Evolutionary conservation across 208 protist genomes (phyloP).

Genomic region (Herpetomonas samuelpessoai): DNA sequence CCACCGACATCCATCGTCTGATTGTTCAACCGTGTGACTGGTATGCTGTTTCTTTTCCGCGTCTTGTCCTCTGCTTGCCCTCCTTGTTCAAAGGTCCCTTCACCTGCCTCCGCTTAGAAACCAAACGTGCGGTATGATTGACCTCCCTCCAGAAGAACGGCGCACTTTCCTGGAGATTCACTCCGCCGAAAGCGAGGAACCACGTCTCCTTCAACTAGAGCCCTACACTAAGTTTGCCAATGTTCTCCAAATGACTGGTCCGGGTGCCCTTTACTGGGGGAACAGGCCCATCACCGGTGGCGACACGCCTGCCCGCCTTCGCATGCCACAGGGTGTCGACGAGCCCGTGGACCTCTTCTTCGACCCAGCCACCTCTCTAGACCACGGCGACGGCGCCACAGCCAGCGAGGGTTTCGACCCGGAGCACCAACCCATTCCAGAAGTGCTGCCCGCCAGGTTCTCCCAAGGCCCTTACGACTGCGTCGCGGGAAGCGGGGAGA

Average conservation of each 20-base stretch:
- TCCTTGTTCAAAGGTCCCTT: not conserved
- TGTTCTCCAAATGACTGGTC: conserved; percentile 27
- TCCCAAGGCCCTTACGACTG: not conserved
- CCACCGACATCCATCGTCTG: too few relatives aligned
- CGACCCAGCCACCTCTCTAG: conserved; percentile 8
- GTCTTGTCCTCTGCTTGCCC: not conserved
- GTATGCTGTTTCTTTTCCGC: conserved; percentile 1
- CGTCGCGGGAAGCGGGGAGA: not conserved
- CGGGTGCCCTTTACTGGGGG: conserved; percentile 38
- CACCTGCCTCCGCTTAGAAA: not conserved
- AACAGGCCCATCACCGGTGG: conserved; percentile 14
- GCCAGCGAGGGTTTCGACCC: not conserved
- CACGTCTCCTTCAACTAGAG: conserved; percentile 50
- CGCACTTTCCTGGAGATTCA: conserved; percentile 39
- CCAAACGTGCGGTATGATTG: not conserved
- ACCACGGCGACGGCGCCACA: not conserved
- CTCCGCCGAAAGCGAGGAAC: conserved; percentile 15
- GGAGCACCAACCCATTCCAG: not conserved
- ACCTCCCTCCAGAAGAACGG: conserved; percentile 16
- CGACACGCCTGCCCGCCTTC: conserved; percentile 21
- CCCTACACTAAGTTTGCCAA: conserved; percentile 40
- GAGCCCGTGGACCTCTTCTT: conserved; percentile 31
- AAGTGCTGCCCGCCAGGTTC: not conserved
- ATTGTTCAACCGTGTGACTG: too few relatives aligned
- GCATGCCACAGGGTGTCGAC: conserved; percentile 39